Conservation (phyloP, 2,329 filamentous ascomycete genomes). For the Colletotrichum destructivum region DNA sequence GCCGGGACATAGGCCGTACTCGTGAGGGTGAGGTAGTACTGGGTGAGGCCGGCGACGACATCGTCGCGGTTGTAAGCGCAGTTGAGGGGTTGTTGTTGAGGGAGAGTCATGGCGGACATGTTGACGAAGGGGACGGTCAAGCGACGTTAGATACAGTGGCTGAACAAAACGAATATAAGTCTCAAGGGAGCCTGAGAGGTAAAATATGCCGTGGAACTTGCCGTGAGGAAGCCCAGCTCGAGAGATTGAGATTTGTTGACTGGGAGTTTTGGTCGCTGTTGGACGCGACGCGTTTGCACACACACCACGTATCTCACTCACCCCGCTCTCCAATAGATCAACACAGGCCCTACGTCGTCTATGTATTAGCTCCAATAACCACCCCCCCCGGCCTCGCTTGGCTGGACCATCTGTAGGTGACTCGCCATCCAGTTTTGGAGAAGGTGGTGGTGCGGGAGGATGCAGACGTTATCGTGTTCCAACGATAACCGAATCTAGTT, state of each 20-base stretch:
- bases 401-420: conserved; percentile 7
- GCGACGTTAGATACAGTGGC: too few species aligned
- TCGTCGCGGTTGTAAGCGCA: conserved; percentile 36
- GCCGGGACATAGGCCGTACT: conserved; percentile 31
- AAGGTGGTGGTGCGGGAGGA: conserved; percentile 35
- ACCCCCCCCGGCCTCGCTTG: not conserved
- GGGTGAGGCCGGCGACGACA: conserved; percentile 32
- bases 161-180: not conserved
- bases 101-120: conserved; percentile 9
- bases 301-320: not conserved
- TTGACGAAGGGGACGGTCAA: not conserved
- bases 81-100: conserved; percentile 27
- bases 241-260: conserved; percentile 8
- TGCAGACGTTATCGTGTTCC: conserved; percentile 13
- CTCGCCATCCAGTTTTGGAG: conserved; percentile 11
- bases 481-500: too few species aligned
- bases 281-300: conserved; percentile 37
- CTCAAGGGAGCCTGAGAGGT: not conserved
- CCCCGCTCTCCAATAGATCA: conserved; percentile 13
- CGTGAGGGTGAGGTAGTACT: conserved; percentile 30
- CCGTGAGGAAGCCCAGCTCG: not conserved
- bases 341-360: too few species aligned
- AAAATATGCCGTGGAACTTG: not conserved
- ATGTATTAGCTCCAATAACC: not conserved
- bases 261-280: not conserved